Conservation (phyloP, 1,284 basidiomycete genomes). For the Leccinum insigne region DNA sequence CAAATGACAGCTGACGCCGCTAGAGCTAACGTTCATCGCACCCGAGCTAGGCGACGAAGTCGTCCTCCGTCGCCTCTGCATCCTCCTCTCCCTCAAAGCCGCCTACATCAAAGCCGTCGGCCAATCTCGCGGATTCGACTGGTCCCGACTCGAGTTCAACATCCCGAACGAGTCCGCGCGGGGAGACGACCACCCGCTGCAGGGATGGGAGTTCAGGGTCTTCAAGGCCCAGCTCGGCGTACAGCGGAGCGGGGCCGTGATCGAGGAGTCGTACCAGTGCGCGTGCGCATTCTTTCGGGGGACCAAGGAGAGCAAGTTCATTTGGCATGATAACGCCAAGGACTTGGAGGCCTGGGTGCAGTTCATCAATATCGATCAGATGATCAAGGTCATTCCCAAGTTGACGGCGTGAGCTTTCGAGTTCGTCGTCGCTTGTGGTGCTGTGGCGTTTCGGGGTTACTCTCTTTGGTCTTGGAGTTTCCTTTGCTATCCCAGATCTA, state of each 20-base stretch:
- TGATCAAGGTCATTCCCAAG: conserved; percentile 74
- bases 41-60: conserved; percentile 57
- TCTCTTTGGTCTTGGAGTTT: neutral
- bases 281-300: conserved; percentile 74
- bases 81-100: conserved; percentile 73
- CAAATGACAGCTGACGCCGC: conserved; percentile 53
- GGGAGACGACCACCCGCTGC: conserved; percentile 64
- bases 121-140: conserved; percentile 77
- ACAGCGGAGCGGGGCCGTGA: conserved; percentile 49
- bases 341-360: conserved; percentile 76
- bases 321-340: conserved; percentile 67
- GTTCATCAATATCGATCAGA: conserved; percentile 78
- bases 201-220: conserved; percentile 82
- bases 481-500: neutral
- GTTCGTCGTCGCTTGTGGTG: neutral
- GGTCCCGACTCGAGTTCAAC: conserved; percentile 76
- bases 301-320: conserved; percentile 58
- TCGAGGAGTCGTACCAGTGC: conserved; percentile 72
- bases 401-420: conserved; percentile 48
- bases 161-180: conserved; percentile 58
- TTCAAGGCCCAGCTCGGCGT: conserved; percentile 74
- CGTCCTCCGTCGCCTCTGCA: conserved; percentile 68
- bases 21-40: conserved; percentile 56
- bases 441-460: neutral
- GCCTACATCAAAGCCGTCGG: conserved; percentile 82